Conservation (phyloP, 208 protist species). For the Trypanosoma cruzi region DNA sequence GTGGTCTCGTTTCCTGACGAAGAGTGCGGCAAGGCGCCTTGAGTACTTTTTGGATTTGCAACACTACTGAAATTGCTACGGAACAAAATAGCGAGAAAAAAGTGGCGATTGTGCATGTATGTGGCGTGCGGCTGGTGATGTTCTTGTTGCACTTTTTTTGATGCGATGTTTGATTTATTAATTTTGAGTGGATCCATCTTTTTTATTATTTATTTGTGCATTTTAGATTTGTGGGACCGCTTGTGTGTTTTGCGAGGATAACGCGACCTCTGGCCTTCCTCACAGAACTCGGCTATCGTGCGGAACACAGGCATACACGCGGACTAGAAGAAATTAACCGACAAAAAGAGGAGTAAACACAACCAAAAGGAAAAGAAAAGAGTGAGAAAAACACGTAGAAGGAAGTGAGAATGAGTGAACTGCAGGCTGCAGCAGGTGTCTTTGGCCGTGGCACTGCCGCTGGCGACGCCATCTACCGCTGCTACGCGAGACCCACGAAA, state of each 20-base stretch:
- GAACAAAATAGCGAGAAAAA: conserved; percentile 1
- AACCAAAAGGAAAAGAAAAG: conserved; percentile 3
- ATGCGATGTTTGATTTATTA: not conserved
- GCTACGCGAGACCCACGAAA: conserved; percentile 74
- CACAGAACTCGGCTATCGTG: not conserved
- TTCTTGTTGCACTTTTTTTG: not conserved
- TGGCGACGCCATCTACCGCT: conserved; percentile 87
- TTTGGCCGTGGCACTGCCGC: conserved; percentile 90
- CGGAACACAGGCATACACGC: not conserved
- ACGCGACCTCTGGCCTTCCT: not conserved
- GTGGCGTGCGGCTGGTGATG: not conserved
- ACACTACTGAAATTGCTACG: conserved; percentile 58
- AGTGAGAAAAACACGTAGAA: not conserved
- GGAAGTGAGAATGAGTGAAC: conserved; percentile 3
- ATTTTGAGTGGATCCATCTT: not conserved
- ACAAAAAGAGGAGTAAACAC: too few species aligned
- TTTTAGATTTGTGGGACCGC: not conserved
- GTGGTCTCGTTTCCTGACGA: conserved; percentile 83
- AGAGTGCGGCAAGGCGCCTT: conserved; percentile 48
- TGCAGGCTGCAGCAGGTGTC: conserved; percentile 36
- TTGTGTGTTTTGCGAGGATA: conserved; percentile 4
- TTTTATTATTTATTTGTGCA: not conserved
- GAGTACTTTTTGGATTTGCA: conserved; percentile 72
- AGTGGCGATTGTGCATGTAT: not conserved
- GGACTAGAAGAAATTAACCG: not conserved